Evolutionary conservation across 805 yeast species (phyloP).

Genomic region (Candida qinlingensis): DNA sequence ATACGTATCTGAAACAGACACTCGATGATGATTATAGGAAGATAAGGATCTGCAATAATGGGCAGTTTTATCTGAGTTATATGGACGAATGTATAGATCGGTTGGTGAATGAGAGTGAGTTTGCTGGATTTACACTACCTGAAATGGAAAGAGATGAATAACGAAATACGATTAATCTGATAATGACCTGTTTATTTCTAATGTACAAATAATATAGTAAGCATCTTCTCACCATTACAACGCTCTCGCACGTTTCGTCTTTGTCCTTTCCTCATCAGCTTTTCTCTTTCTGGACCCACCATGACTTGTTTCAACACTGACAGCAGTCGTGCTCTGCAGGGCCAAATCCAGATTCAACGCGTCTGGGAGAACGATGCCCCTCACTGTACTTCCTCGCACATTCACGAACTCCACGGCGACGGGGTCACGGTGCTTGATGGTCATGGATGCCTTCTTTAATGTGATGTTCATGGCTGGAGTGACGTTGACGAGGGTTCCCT

Average conservation of each 20-base stretch:
- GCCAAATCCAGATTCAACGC: conserved; percentile 67
- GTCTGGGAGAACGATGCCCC: conserved; percentile 82
- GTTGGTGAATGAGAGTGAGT: conserved; percentile 49
- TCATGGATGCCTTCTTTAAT: conserved; percentile 73
- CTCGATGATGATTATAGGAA: conserved; percentile 60
- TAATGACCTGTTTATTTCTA: not conserved
- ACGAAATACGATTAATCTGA: not conserved
- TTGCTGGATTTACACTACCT: conserved; percentile 73
- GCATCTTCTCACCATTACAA: conserved; percentile 10
- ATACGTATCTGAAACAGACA: conserved; percentile 34
- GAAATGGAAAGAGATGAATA: conserved; percentile 27
- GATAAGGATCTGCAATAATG: conserved; percentile 42
- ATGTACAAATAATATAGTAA: not conserved
- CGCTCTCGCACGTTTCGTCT: conserved; percentile 26
- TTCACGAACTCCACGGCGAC: conserved; percentile 70
- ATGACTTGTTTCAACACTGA: not conserved
- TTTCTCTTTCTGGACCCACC: conserved; percentile 18
- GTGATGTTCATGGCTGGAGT: conserved; percentile 90
- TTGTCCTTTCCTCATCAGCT: conserved; percentile 25
- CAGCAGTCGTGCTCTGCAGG: conserved; percentile 38
- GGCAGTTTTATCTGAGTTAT: conserved; percentile 38
- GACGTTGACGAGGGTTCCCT: conserved; percentile 81
- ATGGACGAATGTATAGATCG: conserved; percentile 75
- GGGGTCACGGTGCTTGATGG: conserved; percentile 66
- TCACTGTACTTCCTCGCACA: conserved; percentile 82